phyloP scores from a whole-genome alignment of 805 yeast genomes.

The Candida insectorum region DNA sequence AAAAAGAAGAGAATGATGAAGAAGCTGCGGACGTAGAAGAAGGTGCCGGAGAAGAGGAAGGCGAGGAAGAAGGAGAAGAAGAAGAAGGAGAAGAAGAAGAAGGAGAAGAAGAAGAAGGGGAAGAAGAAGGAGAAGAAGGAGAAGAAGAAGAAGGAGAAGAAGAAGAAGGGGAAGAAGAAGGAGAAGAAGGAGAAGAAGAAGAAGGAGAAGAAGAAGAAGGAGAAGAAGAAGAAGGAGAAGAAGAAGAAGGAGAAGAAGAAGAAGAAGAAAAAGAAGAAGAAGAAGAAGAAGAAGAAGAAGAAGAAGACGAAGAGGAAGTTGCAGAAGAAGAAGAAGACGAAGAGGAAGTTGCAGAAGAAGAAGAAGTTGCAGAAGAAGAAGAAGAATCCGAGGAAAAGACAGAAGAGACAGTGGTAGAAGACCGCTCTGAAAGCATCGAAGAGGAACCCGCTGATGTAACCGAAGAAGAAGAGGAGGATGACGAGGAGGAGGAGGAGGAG shows the following conservation, averaged over 20 bases:
- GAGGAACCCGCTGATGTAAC: no score
- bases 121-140: conserved; percentile 1
- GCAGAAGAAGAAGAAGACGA: conserved; percentile 1
- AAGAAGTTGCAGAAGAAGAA: not conserved
- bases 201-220: not conserved
- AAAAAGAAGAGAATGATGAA: conserved; percentile 1
- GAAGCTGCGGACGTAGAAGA: conserved; percentile 1
- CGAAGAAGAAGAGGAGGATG: not conserved
- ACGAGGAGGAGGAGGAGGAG: not conserved
- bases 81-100: conserved; percentile 1
- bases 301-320: not conserved
- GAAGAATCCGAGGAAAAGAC: conserved; percentile 1
- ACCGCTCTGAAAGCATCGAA: no score
- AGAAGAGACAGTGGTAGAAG: not conserved
- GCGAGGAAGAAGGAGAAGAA: not conserved
- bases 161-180: conserved; percentile 1
- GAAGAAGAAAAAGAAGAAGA: conserved; percentile 2
- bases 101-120: conserved; percentile 1
- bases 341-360: conserved; percentile 3
- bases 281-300: not conserved
- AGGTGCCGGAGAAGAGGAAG: conserved; percentile 1
- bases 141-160: not conserved
- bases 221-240: not conserved
- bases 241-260: not conserved
- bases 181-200: not conserved